phyloP scores from a whole-genome alignment of 2,329 filamentous ascomycete genomes.

The Coniosporium tulheliwenetii region DNA sequence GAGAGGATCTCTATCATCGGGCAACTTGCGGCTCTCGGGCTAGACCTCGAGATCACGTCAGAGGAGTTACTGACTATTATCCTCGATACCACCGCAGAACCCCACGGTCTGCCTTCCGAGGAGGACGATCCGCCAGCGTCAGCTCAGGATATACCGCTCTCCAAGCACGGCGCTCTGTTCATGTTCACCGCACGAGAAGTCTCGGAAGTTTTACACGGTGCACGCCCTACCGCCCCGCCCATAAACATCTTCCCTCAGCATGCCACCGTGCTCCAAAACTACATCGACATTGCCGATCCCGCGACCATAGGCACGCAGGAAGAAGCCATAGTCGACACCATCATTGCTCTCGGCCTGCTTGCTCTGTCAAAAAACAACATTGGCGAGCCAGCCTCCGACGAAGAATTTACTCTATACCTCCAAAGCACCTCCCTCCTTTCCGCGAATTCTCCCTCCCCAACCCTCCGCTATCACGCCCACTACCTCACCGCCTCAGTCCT shows the following conservation, averaged over 20 bases:
- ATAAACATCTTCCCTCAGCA: slow-evolving; percentile 39
- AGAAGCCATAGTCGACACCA: slow-evolving; percentile 36
- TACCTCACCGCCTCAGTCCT: slow-evolving; percentile 33
- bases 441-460: slow-evolving; percentile 30
- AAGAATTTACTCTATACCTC: slow-evolving; percentile 36
- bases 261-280: slow-evolving; percentile 33
- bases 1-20: slow-evolving; percentile 53
- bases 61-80: slow-evolving; percentile 31
- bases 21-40: slow-evolving; percentile 52
- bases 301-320: slow-evolving; percentile 27
- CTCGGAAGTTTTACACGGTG: slow-evolving; percentile 31
- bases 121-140: slow-evolving; percentile 39
- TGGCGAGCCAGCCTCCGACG: slow-evolving; percentile 30
- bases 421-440: slow-evolving; percentile 32
- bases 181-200: slow-evolving; percentile 37
- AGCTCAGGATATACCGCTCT: slow-evolving; percentile 38
- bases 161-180: slow-evolving; percentile 37
- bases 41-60: slow-evolving; percentile 36
- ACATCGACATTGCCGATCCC: slow-evolving; percentile 26
- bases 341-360: slow-evolving; percentile 35
- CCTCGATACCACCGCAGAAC: slow-evolving; percentile 20
- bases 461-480: slow-evolving; percentile 31
- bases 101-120: slow-evolving; percentile 26
- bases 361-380: slow-evolving; percentile 29
- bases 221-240: slow-evolving; percentile 18